Conservation (phyloP, 2,329 filamentous ascomycete species). For the Beauveria sp. region DNA sequence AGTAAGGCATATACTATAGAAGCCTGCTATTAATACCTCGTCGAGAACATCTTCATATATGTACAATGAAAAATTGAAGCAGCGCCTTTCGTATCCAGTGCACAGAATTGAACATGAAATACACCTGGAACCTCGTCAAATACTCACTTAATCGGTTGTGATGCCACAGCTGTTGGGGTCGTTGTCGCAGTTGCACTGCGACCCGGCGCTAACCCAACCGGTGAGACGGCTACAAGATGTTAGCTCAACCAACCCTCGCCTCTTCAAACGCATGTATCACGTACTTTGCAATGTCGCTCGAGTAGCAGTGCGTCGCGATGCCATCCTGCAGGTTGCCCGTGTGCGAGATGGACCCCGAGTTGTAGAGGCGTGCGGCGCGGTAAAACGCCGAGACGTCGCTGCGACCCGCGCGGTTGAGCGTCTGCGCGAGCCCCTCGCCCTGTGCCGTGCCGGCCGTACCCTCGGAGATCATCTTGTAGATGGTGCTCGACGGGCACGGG, state of each 20-base stretch:
- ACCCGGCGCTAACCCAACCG: constrained; percentile 15
- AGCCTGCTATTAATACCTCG: background rate
- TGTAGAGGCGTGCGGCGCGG: constrained; percentile 41
- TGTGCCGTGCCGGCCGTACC: constrained; percentile 32
- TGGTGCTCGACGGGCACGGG: constrained; percentile 20
- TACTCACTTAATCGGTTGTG: constrained; percentile 3
- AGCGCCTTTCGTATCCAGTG: background rate
- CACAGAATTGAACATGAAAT: background rate
- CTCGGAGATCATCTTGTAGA: constrained; percentile 29
- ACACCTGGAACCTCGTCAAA: background rate
- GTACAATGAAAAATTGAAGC: background rate
- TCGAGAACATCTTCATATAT: background rate
- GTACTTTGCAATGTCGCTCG: constrained; percentile 36
- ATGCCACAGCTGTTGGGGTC: constrained; percentile 15
- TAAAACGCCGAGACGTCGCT: constrained; percentile 33
- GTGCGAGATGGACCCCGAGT: constrained; percentile 34
- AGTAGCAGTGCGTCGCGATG: constrained; percentile 42
- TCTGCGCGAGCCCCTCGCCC: constrained; percentile 35
- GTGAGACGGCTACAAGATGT: constrained; percentile 14
- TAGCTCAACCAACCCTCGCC: background rate
- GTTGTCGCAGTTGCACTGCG: constrained; percentile 17
- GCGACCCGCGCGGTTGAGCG: constrained; percentile 22
- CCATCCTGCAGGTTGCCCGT: constrained; percentile 30
- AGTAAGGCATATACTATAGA: too few species aligned
- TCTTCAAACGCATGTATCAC: too few species aligned